Conservation (phyloP, 2,329 filamentous ascomycete species). For the Penicillium paneum region DNA sequence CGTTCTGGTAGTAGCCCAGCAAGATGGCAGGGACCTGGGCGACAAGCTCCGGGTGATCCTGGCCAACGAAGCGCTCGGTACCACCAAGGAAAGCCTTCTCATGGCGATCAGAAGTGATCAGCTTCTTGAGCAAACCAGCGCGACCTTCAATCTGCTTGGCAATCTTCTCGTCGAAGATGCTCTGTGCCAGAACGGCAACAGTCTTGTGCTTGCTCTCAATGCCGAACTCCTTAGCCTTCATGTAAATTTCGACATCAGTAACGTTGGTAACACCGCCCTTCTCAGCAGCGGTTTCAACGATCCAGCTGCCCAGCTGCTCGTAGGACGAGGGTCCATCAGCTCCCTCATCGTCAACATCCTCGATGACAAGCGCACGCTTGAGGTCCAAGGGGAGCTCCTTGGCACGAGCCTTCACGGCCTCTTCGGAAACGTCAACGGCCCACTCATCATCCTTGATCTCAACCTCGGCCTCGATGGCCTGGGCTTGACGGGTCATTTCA, state of each 20-base stretch:
- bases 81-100: slow-evolving; percentile 94
- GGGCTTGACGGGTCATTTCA: slow-evolving; percentile 75
- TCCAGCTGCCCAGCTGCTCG: slow-evolving; percentile 90
- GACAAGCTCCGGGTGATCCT: slow-evolving; percentile 76
- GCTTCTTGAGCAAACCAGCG: slow-evolving; percentile 83
- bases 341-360: slow-evolving; percentile 74
- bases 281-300: slow-evolving; percentile 67
- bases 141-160: slow-evolving; percentile 81
- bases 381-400: slow-evolving; percentile 91
- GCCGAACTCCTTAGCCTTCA: slow-evolving; percentile 94
- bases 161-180: slow-evolving; percentile 88
- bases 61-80: slow-evolving; percentile 85
- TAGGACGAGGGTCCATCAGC: slow-evolving; percentile 77
- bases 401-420: slow-evolving; percentile 90
- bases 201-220: slow-evolving; percentile 95
- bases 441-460: slow-evolving; percentile 83
- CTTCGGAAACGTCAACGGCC: slow-evolving; percentile 95
- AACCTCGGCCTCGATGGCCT: slow-evolving; percentile 67
- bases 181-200: slow-evolving; percentile 85
- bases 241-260: slow-evolving; percentile 84
- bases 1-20: slow-evolving; percentile 84
- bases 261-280: slow-evolving; percentile 73
- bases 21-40: slow-evolving; percentile 79
- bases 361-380: slow-evolving; percentile 83
- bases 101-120: slow-evolving; percentile 86